Base-by-base conservation (phyloP, 495 filamentous ascomycete genomes). In the Saxispiralis lemnorum region DNA sequence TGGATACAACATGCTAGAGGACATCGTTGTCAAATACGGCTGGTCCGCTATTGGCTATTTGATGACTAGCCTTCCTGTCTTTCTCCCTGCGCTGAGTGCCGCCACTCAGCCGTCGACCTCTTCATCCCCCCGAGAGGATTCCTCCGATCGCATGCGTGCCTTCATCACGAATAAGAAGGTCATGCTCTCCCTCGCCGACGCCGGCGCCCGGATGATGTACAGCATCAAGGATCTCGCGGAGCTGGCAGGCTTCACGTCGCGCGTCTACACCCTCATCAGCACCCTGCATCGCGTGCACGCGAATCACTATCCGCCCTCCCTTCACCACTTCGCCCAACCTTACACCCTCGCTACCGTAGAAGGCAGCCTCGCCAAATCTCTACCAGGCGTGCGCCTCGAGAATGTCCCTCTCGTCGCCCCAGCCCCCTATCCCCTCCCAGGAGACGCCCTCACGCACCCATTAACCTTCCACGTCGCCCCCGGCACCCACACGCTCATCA, bases 141-240 rank as follows among this genome's bases (percentile, higher is more conserved):
- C 36, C 37, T 43, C 39, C n/a, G 10, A 36, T 6, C 81, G 92
- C 24, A 96, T 95, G 88, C 86, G 88, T 64, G 79, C 88, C n/a
- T 99, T 99, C 62, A 93, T 99, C 63, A 95, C 89, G 13, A 99
- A 99, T 62, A 95, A 96, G 60, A 80, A 92, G 1, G 73, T 99
- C 43, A 96, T 99, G 92, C 73, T 99, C 20, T 95, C 89, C 15
- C 71, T 96, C 13, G 92, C 92, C 4, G 92, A 99, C 59, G 92
- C 92, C 7, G 92, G 92, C 42, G 86, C 87, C 16, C 72, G 92
- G 31, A 89, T 99, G 79, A 99, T 99, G 92, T 96, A 96, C 65
- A 84, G 79, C 49, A 87, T 99, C 64, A 99, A 99, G 64, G 92
- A 99, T 53, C 79, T 99, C 24, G 85, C 87, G 7, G 92, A 96